Conservation (phyloP, 176 grass and related monocot genomes). For the Dactylis glomerata region DNA sequence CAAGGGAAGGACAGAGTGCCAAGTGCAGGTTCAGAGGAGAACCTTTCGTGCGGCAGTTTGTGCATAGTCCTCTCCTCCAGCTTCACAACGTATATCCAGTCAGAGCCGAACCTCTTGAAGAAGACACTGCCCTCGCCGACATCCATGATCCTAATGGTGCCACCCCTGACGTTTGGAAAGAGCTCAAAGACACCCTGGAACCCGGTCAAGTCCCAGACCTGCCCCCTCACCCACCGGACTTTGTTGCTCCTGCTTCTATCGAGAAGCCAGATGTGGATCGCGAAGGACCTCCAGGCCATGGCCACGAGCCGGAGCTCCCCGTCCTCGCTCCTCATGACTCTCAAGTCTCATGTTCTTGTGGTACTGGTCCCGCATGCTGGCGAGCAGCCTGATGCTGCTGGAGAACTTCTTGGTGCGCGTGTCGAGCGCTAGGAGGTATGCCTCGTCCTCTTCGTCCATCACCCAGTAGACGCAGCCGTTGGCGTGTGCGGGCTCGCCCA, state of each 20-base stretch:
- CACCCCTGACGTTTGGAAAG: too few relatives aligned
- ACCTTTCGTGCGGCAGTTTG: background rate
- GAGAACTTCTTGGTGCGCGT: slow-evolving; percentile 9
- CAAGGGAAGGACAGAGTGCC: too few relatives aligned
- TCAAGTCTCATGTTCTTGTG: background rate
- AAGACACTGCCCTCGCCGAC: too few relatives aligned
- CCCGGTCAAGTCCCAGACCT: too few relatives aligned
- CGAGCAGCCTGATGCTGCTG: background rate
- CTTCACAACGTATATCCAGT: background rate
- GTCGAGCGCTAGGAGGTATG: slow-evolving; percentile 2
- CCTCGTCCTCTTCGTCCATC: too few relatives aligned
- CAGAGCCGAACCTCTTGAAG: background rate
- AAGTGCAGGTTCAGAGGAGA: background rate
- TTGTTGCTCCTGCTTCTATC: too few relatives aligned
- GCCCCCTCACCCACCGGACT: too few relatives aligned
- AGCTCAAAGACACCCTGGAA: too few relatives aligned
- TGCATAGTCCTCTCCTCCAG: background rate
- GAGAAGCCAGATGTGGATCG: slow-evolving; percentile 1
- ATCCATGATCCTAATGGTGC: too few relatives aligned
- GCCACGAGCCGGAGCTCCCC: background rate
- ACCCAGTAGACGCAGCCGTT: too few relatives aligned
- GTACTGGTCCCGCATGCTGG: background rate
- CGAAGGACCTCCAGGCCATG: background rate
- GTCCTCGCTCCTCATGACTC: too few relatives aligned
- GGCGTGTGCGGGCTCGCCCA: too few relatives aligned